Conservation (phyloP, 495 filamentous ascomycete species). For the Schizothecium vesticola region DNA sequence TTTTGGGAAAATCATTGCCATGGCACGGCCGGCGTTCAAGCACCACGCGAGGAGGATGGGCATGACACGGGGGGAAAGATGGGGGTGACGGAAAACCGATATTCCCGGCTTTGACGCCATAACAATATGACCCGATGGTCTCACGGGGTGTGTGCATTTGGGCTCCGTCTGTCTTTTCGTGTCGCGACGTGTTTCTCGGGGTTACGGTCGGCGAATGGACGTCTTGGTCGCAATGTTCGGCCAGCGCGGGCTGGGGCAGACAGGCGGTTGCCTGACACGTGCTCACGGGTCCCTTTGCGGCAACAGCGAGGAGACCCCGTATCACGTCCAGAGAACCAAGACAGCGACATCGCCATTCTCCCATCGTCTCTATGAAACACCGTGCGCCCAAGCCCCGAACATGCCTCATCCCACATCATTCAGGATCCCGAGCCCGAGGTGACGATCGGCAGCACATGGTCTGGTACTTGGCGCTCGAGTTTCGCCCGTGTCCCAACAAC, state of each 20-base stretch:
- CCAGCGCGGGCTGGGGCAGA: neutral
- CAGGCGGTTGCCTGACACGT: neutral
- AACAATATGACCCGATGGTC: neutral
- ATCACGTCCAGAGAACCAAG: neutral
- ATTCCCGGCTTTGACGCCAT: constrained; percentile 9
- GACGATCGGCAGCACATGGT: too few relatives aligned
- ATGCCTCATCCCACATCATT: too few relatives aligned
- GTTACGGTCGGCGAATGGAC: neutral
- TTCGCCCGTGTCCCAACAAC: too few relatives aligned
- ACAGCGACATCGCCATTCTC: neutral
- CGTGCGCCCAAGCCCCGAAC: neutral
- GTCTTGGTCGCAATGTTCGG: neutral
- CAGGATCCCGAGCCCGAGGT: too few relatives aligned
- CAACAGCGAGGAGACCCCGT: neutral
- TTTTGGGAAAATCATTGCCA: constrained; percentile 15
- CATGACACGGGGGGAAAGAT: constrained; percentile 1
- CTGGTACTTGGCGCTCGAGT: too few relatives aligned
- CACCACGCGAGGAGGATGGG: neutral
- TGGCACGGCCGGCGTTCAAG: constrained; percentile 10
- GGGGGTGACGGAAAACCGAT: constrained; percentile 35
- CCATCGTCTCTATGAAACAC: neutral
- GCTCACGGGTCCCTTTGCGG: neutral
- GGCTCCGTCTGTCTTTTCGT: neutral
- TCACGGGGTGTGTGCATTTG: neutral
- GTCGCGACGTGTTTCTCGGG: neutral